Percentiles rank a stretch among this genome's conserved stretches.
These are phyloP conservation scores for Physcomitrellopsis africana DNA, from an alignment of 225 moss, liverwort and hornwort species.

Conservation along the genomic window DNA sequence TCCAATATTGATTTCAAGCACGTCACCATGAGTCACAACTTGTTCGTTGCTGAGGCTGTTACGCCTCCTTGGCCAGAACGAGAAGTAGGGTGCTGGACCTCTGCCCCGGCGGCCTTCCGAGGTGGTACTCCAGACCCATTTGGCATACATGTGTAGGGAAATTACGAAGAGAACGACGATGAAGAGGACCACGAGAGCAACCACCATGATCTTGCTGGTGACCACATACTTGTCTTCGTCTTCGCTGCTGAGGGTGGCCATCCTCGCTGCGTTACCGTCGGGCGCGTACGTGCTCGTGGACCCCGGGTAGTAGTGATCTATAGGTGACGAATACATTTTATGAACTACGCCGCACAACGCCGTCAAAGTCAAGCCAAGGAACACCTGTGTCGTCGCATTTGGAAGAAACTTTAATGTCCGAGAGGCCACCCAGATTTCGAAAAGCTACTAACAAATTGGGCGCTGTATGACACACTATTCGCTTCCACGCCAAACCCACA, in stretches of 20 bases:
- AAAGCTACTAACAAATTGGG: too few relatives aligned
- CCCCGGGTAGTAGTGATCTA: background rate
- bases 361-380: too few relatives aligned
- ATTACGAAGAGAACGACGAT: slow-evolving; percentile 48
- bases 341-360: too few relatives aligned
- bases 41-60: background rate
- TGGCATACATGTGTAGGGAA: slow-evolving; percentile 54
- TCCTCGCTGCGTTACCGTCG: background rate
- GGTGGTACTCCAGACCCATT: slow-evolving; percentile 45
- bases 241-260: background rate
- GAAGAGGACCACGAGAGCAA: slow-evolving; percentile 52
- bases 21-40: background rate
- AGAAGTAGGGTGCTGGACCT: background rate
- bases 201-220: slow-evolving; percentile 54
- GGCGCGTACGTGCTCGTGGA: background rate
- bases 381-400: too few relatives aligned
- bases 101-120: background rate
- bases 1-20: slow-evolving; percentile 6
- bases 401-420: too few relatives aligned
- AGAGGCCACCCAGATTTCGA: too few relatives aligned
- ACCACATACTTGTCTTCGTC: slow-evolving; percentile 15
- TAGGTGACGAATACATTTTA: too few relatives aligned
- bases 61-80: background rate
- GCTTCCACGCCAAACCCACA: too few relatives aligned
- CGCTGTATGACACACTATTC: too few relatives aligned